A percentile compares a stretch with the other conserved stretches of the same genome.
These are phyloP conservation scores for Fraxinus platypoda DNA, from an alignment of 305 asterid species.

Conservation along the genomic window DNA sequence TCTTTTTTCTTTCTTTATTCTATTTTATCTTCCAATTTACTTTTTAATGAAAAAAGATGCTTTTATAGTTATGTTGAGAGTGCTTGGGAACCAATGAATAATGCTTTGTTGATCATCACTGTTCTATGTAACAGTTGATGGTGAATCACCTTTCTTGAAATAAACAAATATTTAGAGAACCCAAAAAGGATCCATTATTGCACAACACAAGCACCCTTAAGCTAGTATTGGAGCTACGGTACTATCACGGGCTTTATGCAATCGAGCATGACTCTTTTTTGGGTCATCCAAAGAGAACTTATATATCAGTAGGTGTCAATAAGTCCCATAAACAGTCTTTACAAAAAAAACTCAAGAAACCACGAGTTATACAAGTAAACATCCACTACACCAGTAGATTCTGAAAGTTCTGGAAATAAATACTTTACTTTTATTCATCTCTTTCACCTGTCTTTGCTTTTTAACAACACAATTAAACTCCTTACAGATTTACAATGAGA, in stretches of 20 bases:
- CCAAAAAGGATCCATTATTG: not conserved
- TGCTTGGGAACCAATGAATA: not conserved
- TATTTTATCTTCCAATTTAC: not conserved
- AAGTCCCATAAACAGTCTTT: not conserved
- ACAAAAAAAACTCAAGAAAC: not conserved
- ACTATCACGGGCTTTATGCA: not conserved
- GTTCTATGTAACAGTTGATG: not conserved
- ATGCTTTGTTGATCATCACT: not conserved
- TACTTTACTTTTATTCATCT: slow-evolving; percentile 15
- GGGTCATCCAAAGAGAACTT: not conserved
- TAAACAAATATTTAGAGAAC: not conserved
- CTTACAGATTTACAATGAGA: slow-evolving; percentile 13
- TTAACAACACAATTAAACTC: slow-evolving; percentile 6
- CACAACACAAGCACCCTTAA: not conserved
- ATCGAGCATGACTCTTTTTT: not conserved
- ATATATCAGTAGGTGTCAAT: not conserved
- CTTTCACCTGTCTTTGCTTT: slow-evolving; percentile 14
- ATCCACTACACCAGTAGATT: not conserved
- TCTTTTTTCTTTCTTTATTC: not conserved
- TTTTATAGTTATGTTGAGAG: not conserved
- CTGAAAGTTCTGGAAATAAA: slow-evolving; percentile 6
- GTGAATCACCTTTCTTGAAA: not conserved
- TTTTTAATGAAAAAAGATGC: not conserved
- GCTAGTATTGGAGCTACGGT: not conserved
- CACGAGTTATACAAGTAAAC: not conserved